These are phyloP conservation scores for Yarrowia hollandica DNA, from an alignment of 805 yeast genomes.

Conservation along the genomic window DNA sequence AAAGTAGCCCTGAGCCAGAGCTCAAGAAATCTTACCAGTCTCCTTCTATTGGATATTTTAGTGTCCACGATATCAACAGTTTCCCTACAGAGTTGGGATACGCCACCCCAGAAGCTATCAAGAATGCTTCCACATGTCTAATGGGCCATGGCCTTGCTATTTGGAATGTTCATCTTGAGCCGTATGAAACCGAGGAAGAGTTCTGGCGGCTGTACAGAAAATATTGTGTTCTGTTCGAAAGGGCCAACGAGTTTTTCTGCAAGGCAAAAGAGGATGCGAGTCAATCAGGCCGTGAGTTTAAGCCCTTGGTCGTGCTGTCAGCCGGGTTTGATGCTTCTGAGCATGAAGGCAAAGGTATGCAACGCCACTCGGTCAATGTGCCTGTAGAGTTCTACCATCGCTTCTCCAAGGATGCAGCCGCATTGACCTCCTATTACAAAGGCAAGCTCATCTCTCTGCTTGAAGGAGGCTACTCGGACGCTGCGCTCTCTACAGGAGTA, in stretches of 20 bases:
- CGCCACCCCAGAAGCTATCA: constrained; percentile 68
- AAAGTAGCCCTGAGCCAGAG: constrained; percentile 7
- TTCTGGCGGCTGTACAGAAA: constrained; percentile 62
- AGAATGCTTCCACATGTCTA: constrained; percentile 76
- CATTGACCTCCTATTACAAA: constrained; percentile 60
- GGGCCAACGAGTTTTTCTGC: constrained; percentile 65
- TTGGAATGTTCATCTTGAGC: constrained; percentile 81
- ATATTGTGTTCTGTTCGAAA: constrained; percentile 60
- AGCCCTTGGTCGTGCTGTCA: constrained; percentile 66
- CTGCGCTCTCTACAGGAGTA: constrained; percentile 75
- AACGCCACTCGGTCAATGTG: constrained; percentile 75
- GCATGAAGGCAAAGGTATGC: constrained; percentile 80
- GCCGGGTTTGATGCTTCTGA: constrained; percentile 91
- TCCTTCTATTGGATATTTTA: constrained; percentile 77
- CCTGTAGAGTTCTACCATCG: constrained; percentile 76
- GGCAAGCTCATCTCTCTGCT: constrained; percentile 67
- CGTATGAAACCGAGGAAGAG: constrained; percentile 62
- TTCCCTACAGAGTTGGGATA: constrained; percentile 80
- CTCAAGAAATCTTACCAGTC: constrained; percentile 44
- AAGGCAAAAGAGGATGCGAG: constrained; percentile 32
- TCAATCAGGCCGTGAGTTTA: constrained; percentile 47
- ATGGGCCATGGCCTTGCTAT: constrained; percentile 73
- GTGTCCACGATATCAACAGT: constrained; percentile 81
- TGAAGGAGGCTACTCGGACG: constrained; percentile 87
- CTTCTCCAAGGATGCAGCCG: constrained; percentile 72